Evolutionary conservation across 2,329 filamentous ascomycete genomes (phyloP).

Genomic region (Ceratocystis cacaofunesta): DNA sequence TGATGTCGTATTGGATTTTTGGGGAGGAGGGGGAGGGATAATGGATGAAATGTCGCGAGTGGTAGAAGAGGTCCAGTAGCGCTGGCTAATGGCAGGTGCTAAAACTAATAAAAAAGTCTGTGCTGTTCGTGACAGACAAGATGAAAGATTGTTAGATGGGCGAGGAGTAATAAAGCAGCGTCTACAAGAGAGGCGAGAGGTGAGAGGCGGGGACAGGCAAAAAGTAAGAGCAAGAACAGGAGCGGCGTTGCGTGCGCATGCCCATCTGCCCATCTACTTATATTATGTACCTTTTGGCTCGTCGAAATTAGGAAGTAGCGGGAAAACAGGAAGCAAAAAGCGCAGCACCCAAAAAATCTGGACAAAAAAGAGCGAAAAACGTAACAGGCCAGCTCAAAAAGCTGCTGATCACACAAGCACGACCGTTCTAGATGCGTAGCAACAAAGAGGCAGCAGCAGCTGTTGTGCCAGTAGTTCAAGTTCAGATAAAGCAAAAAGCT

Average conservation of each 20-base stretch:
- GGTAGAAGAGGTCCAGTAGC: background rate
- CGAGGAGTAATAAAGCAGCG: background rate
- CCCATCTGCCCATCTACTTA: background rate
- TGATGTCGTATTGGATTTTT: background rate
- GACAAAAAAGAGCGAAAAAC: background rate
- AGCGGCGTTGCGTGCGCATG: background rate
- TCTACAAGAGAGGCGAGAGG: background rate
- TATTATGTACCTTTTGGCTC: background rate
- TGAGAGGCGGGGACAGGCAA: background rate
- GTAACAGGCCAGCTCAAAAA: background rate
- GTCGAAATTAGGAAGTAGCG: background rate
- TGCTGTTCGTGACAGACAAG: background rate
- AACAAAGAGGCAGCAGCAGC: background rate
- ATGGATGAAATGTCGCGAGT: background rate
- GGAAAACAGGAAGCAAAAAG: background rate
- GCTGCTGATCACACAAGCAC: conserved; percentile 2
- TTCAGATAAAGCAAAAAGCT: background rate
- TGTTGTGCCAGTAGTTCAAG: background rate
- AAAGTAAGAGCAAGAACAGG: background rate
- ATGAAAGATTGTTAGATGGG: background rate
- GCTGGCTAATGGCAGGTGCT: background rate
- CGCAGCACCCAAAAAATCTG: background rate
- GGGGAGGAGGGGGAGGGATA: background rate
- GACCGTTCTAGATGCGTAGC: background rate
- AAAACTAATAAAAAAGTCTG: background rate